Percentiles rank a stretch among this genome's conserved stretches.
phyloP scores from a whole-genome alignment of 2,329 filamentous ascomycete genomes.

The Hypoxylon sp. region DNA sequence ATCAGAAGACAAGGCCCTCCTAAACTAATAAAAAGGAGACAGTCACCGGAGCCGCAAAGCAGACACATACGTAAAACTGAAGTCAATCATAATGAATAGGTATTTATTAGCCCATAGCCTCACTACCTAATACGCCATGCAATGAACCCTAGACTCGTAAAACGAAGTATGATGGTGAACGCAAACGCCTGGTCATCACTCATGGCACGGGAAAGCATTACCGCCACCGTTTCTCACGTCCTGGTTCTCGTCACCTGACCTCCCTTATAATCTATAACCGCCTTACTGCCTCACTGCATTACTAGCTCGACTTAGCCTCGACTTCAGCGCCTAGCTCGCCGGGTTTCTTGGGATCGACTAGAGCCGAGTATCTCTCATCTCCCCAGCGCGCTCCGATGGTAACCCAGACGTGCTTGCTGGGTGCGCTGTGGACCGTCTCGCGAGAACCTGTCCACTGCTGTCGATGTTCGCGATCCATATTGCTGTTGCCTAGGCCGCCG shows the following conservation, averaged over 20 bases:
- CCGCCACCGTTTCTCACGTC: conserved; percentile 3
- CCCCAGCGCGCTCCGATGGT: conserved; percentile 74
- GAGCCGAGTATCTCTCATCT: conserved; percentile 66
- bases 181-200: conserved; percentile 43
- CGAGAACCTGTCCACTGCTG: conserved; percentile 70
- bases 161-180: conserved; percentile 33
- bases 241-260: background rate
- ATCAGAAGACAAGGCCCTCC: too few species aligned
- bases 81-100: conserved; percentile 16
- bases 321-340: conserved; percentile 67
- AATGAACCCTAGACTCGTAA: conserved; percentile 30
- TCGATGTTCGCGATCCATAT: conserved; percentile 66
- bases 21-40: background rate
- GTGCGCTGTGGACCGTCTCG: conserved; percentile 65
- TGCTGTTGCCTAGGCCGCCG: conserved; percentile 76
- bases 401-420: conserved; percentile 76
- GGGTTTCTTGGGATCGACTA: conserved; percentile 67
- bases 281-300: background rate
- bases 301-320: conserved; percentile 54
- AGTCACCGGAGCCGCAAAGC: background rate
- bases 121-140: conserved; percentile 42
- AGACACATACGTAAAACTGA: background rate
- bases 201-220: conserved; percentile 29
- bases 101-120: conserved; percentile 36
- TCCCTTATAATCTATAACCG: background rate